Base-by-base conservation (phyloP, 495 filamentous ascomycete species). In the Talaromyces trachyspermus region DNA sequence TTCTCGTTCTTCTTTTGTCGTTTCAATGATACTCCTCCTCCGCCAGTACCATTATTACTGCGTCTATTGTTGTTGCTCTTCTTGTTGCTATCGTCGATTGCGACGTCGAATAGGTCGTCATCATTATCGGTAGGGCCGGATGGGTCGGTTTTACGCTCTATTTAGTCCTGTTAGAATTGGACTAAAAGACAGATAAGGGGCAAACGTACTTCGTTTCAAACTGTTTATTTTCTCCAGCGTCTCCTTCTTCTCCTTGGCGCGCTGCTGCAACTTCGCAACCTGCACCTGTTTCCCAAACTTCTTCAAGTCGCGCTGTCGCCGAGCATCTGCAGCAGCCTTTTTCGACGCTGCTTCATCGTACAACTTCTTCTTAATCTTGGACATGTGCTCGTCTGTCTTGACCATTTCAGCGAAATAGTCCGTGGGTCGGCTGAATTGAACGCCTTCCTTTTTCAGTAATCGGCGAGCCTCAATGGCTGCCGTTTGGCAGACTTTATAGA, bases 321-420 rank as follows among this genome's bases (percentile, higher is more conserved):
- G 79, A 20, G 92, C 92, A 65, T 98, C 92, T 15, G 84, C 81
- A 5, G 88, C 77, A 2, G 94, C 91, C 76, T 95, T 95, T 77
- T 92, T 95, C 42, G 75, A 69, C 24, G 90, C 86, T 8, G 91
- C 92, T 63, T 91, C 89, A 53, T 96, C 91, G 49, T 90, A 77
- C 58, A 97, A 71, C 77, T 94, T 95, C 63, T 81, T 79, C 76
- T 92, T 94, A 65, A 98, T 88, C 72, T 83, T 85, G 55, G 85
- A 84, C 92, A 98, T 98, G 61, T 95, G 94, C 72, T 94, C 91
- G 68, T 98, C 94, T 58, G 81, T 87, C 76, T 96, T 95, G 50
- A 96, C 80, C 86, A 95, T 98, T 75, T 98, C 92, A 20, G 92
- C 92, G 57, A 98, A 97, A 70, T 94, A 98, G 66, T 98, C 92